These are phyloP conservation scores for Ambrosia hybrid DNA, from an alignment of 140 eudicot genomes.

Conservation along the genomic window DNA sequence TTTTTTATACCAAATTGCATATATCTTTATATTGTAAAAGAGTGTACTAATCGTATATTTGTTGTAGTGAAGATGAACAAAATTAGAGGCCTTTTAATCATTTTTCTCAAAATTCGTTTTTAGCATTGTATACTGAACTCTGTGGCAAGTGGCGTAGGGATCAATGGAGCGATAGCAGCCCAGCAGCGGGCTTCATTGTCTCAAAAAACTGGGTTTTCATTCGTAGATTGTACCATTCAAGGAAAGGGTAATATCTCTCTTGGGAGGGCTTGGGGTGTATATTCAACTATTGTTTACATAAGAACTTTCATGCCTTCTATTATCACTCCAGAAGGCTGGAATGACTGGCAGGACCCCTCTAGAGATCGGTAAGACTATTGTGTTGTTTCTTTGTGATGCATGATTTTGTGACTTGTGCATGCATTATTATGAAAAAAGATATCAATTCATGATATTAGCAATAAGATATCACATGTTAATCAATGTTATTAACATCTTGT, in stretches of 20 bases:
- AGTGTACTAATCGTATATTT: background rate
- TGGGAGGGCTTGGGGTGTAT: conserved; percentile 89
- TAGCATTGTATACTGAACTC: conserved; percentile 61
- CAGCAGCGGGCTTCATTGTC: conserved; percentile 43
- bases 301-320: conserved; percentile 54
- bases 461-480: background rate
- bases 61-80: background rate
- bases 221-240: conserved; percentile 51
- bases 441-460: too few relatives aligned
- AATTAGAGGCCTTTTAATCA: background rate
- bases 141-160: conserved; percentile 38
- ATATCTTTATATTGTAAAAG: too few relatives aligned
- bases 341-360: conserved; percentile 53
- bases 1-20: too few relatives aligned
- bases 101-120: background rate
- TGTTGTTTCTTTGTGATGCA: background rate
- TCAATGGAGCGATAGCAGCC: conserved; percentile 54
- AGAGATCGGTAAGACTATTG: conserved; percentile 40
- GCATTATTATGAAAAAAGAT: too few relatives aligned
- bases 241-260: conserved; percentile 65
- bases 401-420: background rate
- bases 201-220: conserved; percentile 65
- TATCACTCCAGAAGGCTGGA: conserved; percentile 82
- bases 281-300: conserved; percentile 65
- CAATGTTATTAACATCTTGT: background rate